These are phyloP conservation scores for Amphirosellinia nigrospora DNA, from an alignment of 495 filamentous ascomycete species.

Conservation along the genomic window DNA sequence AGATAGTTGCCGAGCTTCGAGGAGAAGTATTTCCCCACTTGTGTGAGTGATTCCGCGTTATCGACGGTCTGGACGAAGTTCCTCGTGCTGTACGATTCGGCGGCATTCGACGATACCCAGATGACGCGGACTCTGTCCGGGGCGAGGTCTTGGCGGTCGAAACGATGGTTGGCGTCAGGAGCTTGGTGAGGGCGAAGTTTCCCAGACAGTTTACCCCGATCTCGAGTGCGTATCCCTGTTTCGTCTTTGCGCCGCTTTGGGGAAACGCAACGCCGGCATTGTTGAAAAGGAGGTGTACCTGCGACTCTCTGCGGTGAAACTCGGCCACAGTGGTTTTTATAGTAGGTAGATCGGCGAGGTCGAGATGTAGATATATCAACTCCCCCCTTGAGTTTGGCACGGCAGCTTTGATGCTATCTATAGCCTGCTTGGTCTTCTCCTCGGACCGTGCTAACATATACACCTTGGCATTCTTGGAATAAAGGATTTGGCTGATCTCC, in stretches of 20 bases:
- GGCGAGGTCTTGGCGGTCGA: constrained; percentile 44
- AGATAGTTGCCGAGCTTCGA: constrained; percentile 45
- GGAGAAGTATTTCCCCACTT: constrained; percentile 34
- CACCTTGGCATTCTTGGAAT: constrained; percentile 53
- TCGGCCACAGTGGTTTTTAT: constrained; percentile 34
- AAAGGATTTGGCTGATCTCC: constrained; percentile 53
- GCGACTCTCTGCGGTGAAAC: constrained; percentile 33
- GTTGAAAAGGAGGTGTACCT: constrained; percentile 39
- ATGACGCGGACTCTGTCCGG: constrained; percentile 49
- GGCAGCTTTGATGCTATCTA: constrained; percentile 33
- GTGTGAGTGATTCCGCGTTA: constrained; percentile 27
- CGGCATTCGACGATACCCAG: constrained; percentile 45
- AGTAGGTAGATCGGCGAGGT: constrained; percentile 38
- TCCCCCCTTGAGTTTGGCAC: constrained; percentile 33
- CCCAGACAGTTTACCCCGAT: constrained; percentile 50
- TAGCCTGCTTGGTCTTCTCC: constrained; percentile 38
- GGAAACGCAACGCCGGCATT: constrained; percentile 49
- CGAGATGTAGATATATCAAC: constrained; percentile 36
- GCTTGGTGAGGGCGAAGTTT: constrained; percentile 50
- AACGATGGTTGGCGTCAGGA: constrained; percentile 54
- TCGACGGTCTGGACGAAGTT: constrained; percentile 40
- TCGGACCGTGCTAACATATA: constrained; percentile 58
- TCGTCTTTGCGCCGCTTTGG: constrained; percentile 34
- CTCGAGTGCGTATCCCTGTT: constrained; percentile 49
- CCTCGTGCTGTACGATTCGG: constrained; percentile 36